Base-by-base conservation (phyloP, 768 basidiomycete species). In the Kondoa subrosea region DNA sequence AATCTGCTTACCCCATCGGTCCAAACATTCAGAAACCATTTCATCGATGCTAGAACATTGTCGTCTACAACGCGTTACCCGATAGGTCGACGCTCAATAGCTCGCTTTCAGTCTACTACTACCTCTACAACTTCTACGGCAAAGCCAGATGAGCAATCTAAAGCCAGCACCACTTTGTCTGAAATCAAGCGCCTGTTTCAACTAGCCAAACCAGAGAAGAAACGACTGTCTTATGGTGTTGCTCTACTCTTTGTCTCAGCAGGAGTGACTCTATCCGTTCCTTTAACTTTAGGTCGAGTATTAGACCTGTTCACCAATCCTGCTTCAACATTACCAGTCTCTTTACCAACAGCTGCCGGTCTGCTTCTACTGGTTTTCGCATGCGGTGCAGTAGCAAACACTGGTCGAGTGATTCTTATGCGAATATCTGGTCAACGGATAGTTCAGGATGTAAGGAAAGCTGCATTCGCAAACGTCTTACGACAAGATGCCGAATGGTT, bases 401-500 rank as follows among this genome's bases (percentile, higher is more conserved):
- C 89, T 17, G 84, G 87, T 12, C 83, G 90, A 30, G 83, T 87
- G 1, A 83, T 86, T 75, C 80, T 91, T 59, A 93, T 97, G 87
- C 83, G 87, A 71, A 82, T 91, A 73, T 82, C 88, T 66, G 91
- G 91, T 58, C 91, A 93, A 77, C 81, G 92, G 56, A 97, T 97
- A 71, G 87, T 99, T 34, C 89, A 88, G 2, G 81, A 90, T 12
- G 80, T 90, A 34, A 84, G 92, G 31, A 85, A 91, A 77, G 81
- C 83, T 61, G 88, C 87, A 21, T 97, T 90, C 75, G 79, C 82
- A 4, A 87, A 88, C n/a, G 84, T 90, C 1, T 80, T 96, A 4
- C 82, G 81, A 65, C 90, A 95, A 77, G 92, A 96, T 76, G 86
- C 93, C 30, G 91, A 93, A 76, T 92, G 85, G 76, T 88, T 92